These are phyloP conservation scores for Calonectria crousiana DNA, from an alignment of 2,329 filamentous ascomycete genomes.

Conservation along the genomic window DNA sequence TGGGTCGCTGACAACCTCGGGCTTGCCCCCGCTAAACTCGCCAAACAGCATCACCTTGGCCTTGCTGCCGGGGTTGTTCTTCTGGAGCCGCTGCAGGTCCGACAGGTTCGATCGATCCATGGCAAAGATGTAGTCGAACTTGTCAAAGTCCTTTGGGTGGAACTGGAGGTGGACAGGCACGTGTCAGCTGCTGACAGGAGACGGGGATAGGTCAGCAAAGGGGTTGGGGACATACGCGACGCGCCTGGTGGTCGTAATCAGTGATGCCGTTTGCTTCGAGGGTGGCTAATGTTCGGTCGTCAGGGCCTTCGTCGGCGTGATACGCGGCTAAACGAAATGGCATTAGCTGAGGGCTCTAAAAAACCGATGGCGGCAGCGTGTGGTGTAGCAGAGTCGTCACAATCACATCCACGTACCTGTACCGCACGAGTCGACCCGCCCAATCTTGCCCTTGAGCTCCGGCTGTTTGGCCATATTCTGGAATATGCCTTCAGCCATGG, in stretches of 20 bases:
- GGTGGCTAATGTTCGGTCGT: conserved; percentile 86
- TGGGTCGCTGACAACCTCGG: conserved; percentile 85
- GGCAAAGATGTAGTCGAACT: conserved; percentile 93
- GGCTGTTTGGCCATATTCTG: conserved; percentile 74
- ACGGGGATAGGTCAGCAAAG: neutral
- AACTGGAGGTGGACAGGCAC: conserved; percentile 54
- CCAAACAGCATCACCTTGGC: conserved; percentile 86
- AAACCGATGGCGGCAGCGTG: neutral
- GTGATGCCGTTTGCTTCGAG: conserved; percentile 80
- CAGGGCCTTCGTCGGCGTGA: conserved; percentile 81
- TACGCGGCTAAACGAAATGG: conserved; percentile 73
- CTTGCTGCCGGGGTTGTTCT: conserved; percentile 68
- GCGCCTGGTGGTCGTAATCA: conserved; percentile 81
- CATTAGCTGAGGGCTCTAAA: conserved; percentile 23
- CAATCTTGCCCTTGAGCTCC: conserved; percentile 71
- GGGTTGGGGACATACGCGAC: conserved; percentile 67
- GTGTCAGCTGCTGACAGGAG: neutral
- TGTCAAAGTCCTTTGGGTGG: conserved; percentile 77
- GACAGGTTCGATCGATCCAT: conserved; percentile 90
- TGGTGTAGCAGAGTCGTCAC: conserved; percentile 12
- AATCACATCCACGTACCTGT: conserved; percentile 65
- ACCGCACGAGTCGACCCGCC: conserved; percentile 86
- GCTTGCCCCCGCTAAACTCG: conserved; percentile 75
- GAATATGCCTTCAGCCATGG: conserved; percentile 98
- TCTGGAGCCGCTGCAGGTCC: conserved; percentile 73